Base-by-base conservation (phyloP, 257 asterid species). In the Salvia rosmarinus region DNA sequence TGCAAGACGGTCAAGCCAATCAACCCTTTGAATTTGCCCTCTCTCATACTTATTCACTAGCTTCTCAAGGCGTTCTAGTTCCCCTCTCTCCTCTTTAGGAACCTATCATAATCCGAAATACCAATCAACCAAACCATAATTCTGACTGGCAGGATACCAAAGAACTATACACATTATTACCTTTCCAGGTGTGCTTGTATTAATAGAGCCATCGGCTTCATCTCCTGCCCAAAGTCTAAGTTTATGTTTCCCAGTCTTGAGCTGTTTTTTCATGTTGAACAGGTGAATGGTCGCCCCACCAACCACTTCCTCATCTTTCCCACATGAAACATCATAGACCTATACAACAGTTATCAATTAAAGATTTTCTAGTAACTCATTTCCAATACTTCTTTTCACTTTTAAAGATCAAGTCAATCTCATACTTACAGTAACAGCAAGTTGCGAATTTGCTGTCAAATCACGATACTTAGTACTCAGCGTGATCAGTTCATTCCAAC, bases 231-330 rank as follows among this genome's bases (percentile, higher is more conserved):
- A 94, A 75, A 94, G 91, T 82, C 96, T 89, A 46, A 94, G 96
- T 81, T 91, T 94, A 79, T 91, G 96, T 81, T 94, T 94, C 64
- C 99, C 96, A 25, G 95, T 88, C 88, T 91, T 91, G 68, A 91
- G 91, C 80, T 91, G 96, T 42, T 88, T 92, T 73, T 92, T 90
- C 91, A 82, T 86, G 86, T 88, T 92, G 72, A 92, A 90, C 12
- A 92, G 93, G 78, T 82, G 90, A 82, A 90, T 80, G n/a, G 98
- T 90, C n/a, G 98, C 96, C 77, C 98, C 98, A 62, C 98, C 98
- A 77, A 90, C 86, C 70, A 87, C 82, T 68, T 85, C 91, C 72
- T 85, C 95, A 54, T 77, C 73, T 79, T 85, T 86, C 54, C 91
- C 95, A 71, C 87, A 75, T 0, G 98, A 91, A 78, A 91, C 98